phyloP scores from a whole-genome alignment of 2,329 filamentous ascomycete genomes.

The Scolecobasidium constrictum region DNA sequence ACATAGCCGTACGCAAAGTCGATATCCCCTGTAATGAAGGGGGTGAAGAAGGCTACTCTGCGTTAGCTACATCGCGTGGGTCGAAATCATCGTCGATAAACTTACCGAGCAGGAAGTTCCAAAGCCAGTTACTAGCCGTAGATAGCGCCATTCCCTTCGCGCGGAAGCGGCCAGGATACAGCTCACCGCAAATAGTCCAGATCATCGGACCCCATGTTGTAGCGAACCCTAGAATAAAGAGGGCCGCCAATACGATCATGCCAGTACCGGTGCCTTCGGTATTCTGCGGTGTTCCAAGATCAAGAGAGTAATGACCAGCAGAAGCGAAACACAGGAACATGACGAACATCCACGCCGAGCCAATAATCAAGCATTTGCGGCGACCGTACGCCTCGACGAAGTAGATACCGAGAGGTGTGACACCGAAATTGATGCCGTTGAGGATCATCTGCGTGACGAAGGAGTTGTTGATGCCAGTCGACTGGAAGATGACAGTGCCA shows the following conservation, averaged over 20 bases:
- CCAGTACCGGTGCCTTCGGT: slow-evolving; percentile 40
- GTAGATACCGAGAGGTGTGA: slow-evolving; percentile 22
- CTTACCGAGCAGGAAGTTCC: slow-evolving; percentile 26
- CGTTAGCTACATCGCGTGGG: background rate
- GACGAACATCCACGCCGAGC: slow-evolving; percentile 37
- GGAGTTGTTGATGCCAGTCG: slow-evolving; percentile 28
- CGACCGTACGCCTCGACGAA: slow-evolving; percentile 37
- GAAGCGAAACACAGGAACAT: slow-evolving; percentile 48
- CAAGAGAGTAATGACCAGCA: slow-evolving; percentile 33
- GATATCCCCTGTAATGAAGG: slow-evolving; percentile 63
- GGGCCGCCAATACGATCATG: slow-evolving; percentile 57
- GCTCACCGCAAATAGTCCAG: slow-evolving; percentile 58
- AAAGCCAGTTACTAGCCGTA: slow-evolving; percentile 33
- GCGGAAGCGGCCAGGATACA: slow-evolving; percentile 48
- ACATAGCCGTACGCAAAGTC: slow-evolving; percentile 66
- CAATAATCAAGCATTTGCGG: slow-evolving; percentile 31
- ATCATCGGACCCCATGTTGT: slow-evolving; percentile 61
- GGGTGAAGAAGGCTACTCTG: slow-evolving; percentile 55
- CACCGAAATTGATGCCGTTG: slow-evolving; percentile 36
- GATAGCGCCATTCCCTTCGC: slow-evolving; percentile 34
- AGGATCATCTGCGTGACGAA: slow-evolving; percentile 38
- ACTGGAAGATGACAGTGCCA: slow-evolving; percentile 34
- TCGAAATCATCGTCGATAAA: background rate
- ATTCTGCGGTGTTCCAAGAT: slow-evolving; percentile 19
- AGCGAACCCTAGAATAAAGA: slow-evolving; percentile 56